Evolutionary conservation across 1,284 basidiomycete species (phyloP).

Genomic region (Anthracocystis walkeri): DNA sequence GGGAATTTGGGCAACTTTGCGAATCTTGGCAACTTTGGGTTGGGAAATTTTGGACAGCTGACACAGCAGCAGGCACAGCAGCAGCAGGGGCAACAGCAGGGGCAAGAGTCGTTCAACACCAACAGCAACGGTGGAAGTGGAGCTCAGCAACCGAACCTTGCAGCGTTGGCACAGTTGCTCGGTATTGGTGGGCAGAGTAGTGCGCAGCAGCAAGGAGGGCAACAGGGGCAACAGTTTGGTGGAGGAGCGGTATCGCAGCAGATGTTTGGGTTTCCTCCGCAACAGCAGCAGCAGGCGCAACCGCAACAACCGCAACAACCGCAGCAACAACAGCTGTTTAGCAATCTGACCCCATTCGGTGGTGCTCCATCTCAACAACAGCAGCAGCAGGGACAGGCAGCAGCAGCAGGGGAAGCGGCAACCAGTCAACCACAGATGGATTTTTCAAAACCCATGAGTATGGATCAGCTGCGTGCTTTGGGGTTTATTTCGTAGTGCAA

Average conservation of each 20-base stretch:
- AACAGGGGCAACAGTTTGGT: too few relatives aligned
- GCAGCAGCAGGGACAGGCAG: slow-evolving; percentile 1
- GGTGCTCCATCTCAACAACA: neutral
- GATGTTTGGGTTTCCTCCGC: slow-evolving; percentile 9
- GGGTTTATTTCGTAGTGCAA: slow-evolving; percentile 34
- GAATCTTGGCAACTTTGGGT: slow-evolving; percentile 1
- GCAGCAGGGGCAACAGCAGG: slow-evolving; percentile 20
- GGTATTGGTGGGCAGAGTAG: slow-evolving; percentile 27
- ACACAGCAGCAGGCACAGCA: slow-evolving; percentile 6
- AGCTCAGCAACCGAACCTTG: slow-evolving; percentile 28
- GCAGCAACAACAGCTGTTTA: slow-evolving; percentile 22
- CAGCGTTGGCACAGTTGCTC: slow-evolving; percentile 26
- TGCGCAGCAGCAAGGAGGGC: slow-evolving; percentile 13
- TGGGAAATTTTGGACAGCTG: neutral
- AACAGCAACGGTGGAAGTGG: neutral
- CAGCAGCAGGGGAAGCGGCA: neutral
- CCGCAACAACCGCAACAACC: slow-evolving; percentile 18
- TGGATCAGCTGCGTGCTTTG: slow-evolving; percentile 48
- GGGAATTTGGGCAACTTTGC: slow-evolving; percentile 24
- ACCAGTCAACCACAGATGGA: slow-evolving; percentile 9
- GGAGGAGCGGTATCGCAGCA: slow-evolving; percentile 17
- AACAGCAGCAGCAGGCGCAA: slow-evolving; percentile 17
- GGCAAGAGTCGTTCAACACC: slow-evolving; percentile 1
- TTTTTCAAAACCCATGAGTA: slow-evolving; percentile 45
- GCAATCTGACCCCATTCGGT: slow-evolving; percentile 8